A percentile compares a stretch with the other conserved stretches of the same genome.
phyloP scores from a whole-genome alignment of 345 rosid genomes.

The Aquilaria malaccensis region DNA sequence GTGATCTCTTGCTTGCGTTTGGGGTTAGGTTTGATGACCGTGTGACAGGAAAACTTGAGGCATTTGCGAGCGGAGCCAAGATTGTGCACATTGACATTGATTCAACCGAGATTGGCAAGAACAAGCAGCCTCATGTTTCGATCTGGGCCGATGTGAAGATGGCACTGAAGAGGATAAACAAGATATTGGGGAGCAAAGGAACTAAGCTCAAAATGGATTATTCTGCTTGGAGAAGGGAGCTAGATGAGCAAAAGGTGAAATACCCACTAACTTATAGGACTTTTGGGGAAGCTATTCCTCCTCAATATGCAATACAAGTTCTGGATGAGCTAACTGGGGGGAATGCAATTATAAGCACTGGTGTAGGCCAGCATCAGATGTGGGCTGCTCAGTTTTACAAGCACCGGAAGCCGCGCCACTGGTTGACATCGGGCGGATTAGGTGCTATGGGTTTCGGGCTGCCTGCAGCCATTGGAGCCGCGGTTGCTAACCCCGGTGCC shows the following conservation, averaged over 20 bases:
- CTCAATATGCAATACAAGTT: conserved; percentile 80
- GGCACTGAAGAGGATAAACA: conserved; percentile 69
- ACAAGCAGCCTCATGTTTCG: conserved; percentile 92
- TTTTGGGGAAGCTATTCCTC: conserved; percentile 86
- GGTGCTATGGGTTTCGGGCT: conserved; percentile 99
- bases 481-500: conserved; percentile 81
- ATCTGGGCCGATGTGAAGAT: conserved; percentile 81
- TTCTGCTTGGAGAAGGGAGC: conserved; percentile 67
- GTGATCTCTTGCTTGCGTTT: conserved; percentile 86
- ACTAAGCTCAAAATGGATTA: conserved; percentile 46
- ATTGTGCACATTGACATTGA: conserved; percentile 96
- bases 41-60: conserved; percentile 92
- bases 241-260: conserved; percentile 58
- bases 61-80: conserved; percentile 92
- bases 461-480: conserved; percentile 98
- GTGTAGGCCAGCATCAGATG: conserved; percentile 99
- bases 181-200: conserved; percentile 44
- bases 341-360: conserved; percentile 82
- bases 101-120: conserved; percentile 95
- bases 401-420: conserved; percentile 78
- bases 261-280: conserved; percentile 72
- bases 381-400: conserved; percentile 99
- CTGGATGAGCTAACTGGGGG: conserved; percentile 86
- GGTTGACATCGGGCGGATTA: conserved; percentile 86
- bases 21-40: conserved; percentile 98